phyloP scores from a whole-genome alignment of 768 basidiomycete species.

The Pleurotus salmoneostramineus region DNA sequence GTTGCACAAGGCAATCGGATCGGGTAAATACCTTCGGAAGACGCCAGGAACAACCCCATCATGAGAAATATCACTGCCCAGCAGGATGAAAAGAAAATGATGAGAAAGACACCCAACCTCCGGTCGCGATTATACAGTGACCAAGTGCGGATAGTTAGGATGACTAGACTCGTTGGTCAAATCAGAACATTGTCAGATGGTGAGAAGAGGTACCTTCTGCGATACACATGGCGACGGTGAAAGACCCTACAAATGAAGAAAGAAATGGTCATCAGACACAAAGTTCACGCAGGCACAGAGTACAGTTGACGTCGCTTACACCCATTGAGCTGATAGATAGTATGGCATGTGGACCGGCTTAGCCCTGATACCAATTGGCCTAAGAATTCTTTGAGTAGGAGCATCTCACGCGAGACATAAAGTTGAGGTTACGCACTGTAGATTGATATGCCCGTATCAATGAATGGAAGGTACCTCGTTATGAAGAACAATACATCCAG shows the following conservation, averaged over 20 bases:
- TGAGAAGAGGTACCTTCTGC: constrained; percentile 1
- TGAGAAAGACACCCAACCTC: background rate
- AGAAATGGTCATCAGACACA: too few species aligned
- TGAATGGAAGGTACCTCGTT: background rate
- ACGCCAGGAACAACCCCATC: background rate
- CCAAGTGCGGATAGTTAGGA: constrained; percentile 5
- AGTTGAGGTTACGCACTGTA: background rate
- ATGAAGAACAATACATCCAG: background rate
- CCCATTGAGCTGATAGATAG: background rate
- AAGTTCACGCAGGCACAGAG: too few species aligned
- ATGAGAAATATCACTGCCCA: background rate
- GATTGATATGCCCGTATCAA: background rate
- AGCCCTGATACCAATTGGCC: background rate
- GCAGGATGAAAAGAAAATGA: background rate
- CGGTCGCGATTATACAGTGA: background rate
- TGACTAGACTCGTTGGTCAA: background rate
- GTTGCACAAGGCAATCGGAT: background rate
- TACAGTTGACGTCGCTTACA: background rate
- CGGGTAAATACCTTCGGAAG: background rate
- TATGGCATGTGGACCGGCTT: background rate
- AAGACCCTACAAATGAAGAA: background rate
- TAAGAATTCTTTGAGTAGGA: background rate
- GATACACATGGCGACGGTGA: background rate
- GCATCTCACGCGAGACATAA: too few species aligned
- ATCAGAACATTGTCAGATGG: background rate